Base-by-base conservation (phyloP, 345 rosid genomes). In the Erysimum cheiranthoides region DNA sequence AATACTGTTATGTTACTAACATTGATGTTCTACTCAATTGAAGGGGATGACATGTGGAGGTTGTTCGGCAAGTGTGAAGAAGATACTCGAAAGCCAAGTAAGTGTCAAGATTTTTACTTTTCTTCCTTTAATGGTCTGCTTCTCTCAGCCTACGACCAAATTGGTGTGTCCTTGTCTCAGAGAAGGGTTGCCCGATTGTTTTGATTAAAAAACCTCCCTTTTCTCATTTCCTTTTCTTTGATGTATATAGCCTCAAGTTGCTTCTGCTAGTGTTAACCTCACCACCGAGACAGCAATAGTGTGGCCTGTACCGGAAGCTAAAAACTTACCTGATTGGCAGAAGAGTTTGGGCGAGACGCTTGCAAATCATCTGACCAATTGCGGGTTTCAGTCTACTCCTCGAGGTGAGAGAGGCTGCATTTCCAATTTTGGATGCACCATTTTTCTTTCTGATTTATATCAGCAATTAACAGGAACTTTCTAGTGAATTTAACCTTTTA, bases 11-110 rank as follows among this genome's bases (percentile, higher is more conserved):
- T 67, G 21, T 61, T 54, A 45, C 38, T 52, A 39, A 53, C 45
- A 52, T 70, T 8, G 46, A 9, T 60, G 61, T 56, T 43, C 10
- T 53, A 25, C 61, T 56, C 54, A 4, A 70, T 52, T 70, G 61
- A 57, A 92, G 99, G 97, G 99, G 78, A 95, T 95, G 99, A 82
- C 90, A 1, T 95, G 99, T 68, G 99, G 99, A n/a, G 99, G 97
- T 68, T 95, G 99, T 69, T 97, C 96, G 5, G 91, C 97, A 4
- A 95, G 97, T 73, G 99, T 95, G 62, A 95, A 92, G 84, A 90
- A 85, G 77, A 95, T 95, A 57, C 84, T 95, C 28, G 97, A 95
- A 86, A 88, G 82, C 77, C 97, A 92, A 87, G 99, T 92, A 73
- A 84, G 56, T 50, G 0, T 4, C 3, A 50, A 50, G 31, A 9